Conservation (phyloP, 2,329 filamentous ascomycete genomes). For the Xylaria sp. region DNA sequence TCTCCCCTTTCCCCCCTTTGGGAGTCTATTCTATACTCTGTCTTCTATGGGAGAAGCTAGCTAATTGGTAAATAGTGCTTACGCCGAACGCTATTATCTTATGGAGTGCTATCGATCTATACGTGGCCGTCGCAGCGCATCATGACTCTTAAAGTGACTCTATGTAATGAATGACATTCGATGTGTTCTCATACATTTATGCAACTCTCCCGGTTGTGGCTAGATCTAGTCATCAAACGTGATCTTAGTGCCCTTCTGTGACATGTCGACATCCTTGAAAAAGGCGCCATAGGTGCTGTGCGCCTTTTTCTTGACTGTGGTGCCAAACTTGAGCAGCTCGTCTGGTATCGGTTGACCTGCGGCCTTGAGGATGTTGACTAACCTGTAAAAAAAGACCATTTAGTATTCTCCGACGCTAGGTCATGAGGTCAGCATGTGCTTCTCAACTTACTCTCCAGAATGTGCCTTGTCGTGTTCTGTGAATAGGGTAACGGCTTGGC, state of each 20-base stretch:
- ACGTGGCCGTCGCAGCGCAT: constrained; percentile 46
- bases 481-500: constrained; percentile 91
- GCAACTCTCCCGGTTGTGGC: not conserved
- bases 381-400: constrained; percentile 57
- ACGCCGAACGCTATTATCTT: constrained; percentile 66
- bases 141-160: constrained; percentile 29
- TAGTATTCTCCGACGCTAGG: constrained; percentile 22
- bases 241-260: constrained; percentile 89
- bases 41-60: constrained; percentile 11
- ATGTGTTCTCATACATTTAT: constrained; percentile 14
- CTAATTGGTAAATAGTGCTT: constrained; percentile 55
- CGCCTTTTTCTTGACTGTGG: constrained; percentile 98
- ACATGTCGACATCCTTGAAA: constrained; percentile 88
- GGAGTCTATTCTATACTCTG: constrained; percentile 35
- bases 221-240: constrained; percentile 73
- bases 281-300: constrained; percentile 96
- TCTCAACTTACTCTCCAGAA: constrained; percentile 80
- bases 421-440: not conserved
- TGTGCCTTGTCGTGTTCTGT: constrained; percentile 94
- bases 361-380: constrained; percentile 95
- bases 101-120: constrained; percentile 62
- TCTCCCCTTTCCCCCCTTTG: too few relatives aligned
- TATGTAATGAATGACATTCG: constrained; percentile 28
- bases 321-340: constrained; percentile 92
- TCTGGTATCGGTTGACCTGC: constrained; percentile 92